phyloP scores from a whole-genome alignment of 208 protist species.

The Leishmania tropica region DNA sequence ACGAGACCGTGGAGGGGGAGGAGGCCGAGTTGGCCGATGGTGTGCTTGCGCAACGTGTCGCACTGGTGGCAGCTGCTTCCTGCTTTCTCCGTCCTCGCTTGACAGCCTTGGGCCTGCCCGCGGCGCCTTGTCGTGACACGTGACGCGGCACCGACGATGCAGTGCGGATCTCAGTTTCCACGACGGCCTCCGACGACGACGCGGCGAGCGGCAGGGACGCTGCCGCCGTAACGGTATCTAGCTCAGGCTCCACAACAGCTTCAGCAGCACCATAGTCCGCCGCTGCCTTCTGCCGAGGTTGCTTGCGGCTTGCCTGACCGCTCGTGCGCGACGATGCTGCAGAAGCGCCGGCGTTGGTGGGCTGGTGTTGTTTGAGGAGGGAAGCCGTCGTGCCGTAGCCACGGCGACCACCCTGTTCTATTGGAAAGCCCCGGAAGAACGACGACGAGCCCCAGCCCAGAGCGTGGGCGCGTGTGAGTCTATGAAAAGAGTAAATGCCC shows the following conservation, averaged over 20 bases:
- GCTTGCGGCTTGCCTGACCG: slow-evolving; percentile 12
- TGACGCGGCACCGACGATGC: background rate
- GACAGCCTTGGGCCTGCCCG: background rate
- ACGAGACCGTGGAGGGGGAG: background rate
- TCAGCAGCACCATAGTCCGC: slow-evolving; percentile 1
- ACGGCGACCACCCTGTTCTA: slow-evolving; percentile 13
- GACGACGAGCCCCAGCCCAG: background rate
- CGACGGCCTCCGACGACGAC: background rate
- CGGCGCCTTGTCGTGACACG: background rate
- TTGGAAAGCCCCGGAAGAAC: background rate
- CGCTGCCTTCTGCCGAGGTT: slow-evolving; percentile 3
- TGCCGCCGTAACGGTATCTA: slow-evolving; percentile 1
- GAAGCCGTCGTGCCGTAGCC: slow-evolving; percentile 25
- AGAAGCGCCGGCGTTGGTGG: slow-evolving; percentile 24
- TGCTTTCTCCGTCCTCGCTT: slow-evolving; percentile 13
- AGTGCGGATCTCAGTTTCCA: background rate
- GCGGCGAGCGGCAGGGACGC: background rate
- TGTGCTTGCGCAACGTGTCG: background rate
- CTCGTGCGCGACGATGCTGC: slow-evolving; percentile 5
- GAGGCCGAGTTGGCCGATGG: background rate
- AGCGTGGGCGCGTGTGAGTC: slow-evolving; percentile 16
- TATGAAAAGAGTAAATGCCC: slow-evolving; percentile 18
- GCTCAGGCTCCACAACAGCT: slow-evolving; percentile 15
- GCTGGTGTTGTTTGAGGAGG: slow-evolving; percentile 27
- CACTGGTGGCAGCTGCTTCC: background rate